phyloP scores from a whole-genome alignment of 148 eudicot species.

The Fagopyrum tataricum region DNA sequence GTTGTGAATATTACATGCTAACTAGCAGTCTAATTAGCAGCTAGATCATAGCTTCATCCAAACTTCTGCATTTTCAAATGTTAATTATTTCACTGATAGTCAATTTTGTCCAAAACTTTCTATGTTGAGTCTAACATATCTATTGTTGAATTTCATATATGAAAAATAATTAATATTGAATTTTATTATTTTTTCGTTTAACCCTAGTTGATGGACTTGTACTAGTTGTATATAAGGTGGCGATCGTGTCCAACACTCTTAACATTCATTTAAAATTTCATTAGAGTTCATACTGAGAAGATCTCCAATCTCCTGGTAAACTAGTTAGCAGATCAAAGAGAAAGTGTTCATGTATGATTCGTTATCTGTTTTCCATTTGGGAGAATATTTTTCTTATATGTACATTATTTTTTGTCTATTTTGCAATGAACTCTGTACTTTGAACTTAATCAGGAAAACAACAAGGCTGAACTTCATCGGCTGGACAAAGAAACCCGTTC shows the following conservation, averaged over 20 bases:
- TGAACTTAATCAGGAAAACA: conserved; percentile 61
- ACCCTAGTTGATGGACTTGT: neutral
- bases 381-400: neutral
- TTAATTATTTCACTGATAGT: too few species aligned
- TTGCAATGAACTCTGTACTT: neutral
- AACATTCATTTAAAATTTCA: neutral
- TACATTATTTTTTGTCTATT: neutral
- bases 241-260: neutral
- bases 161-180: neutral
- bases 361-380: neutral
- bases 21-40: neutral
- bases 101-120: neutral
- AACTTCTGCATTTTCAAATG: too few species aligned
- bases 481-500: conserved; percentile 67
- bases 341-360: neutral
- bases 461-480: conserved; percentile 78
- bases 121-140: neutral
- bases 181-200: neutral
- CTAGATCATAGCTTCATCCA: neutral
- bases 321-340: neutral
- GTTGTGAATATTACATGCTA: neutral
- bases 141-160: too few species aligned
- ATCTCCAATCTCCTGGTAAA: neutral
- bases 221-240: neutral
- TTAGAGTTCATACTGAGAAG: neutral